Evolutionary conservation across 139 green algal genomes (phyloP).

Genomic region (Chlorella vulgaris): DNA sequence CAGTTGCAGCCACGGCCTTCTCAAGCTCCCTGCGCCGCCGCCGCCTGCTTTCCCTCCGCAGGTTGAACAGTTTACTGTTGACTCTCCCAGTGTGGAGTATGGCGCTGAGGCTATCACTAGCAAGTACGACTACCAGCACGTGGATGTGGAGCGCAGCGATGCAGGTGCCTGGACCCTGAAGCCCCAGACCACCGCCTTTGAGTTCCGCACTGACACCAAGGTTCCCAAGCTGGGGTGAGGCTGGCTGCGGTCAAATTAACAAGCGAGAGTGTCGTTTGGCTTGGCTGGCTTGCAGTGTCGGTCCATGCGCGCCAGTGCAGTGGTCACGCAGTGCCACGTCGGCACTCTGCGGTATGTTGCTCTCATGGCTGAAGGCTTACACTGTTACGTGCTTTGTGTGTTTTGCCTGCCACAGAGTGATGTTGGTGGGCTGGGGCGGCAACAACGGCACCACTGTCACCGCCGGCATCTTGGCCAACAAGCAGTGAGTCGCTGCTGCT

Average conservation of each 20-base stretch:
- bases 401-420: too few relatives aligned
- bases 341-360: too few relatives aligned
- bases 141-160: conserved; percentile 62
- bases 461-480: conserved; percentile 96
- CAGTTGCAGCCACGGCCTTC: too few relatives aligned
- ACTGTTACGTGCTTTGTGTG: background rate
- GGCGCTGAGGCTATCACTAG: conserved; percentile 78
- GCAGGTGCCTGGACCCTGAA: conserved; percentile 80
- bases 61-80: conserved; percentile 78
- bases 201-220: conserved; percentile 83
- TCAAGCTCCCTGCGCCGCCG: background rate
- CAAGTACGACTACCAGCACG: conserved; percentile 89
- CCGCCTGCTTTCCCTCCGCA: conserved; percentile 1
- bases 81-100: conserved; percentile 87
- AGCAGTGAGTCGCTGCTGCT: conserved; percentile 76
- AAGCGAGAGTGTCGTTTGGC: too few relatives aligned
- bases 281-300: too few relatives aligned
- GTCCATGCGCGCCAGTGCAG: too few relatives aligned
- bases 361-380: too few relatives aligned
- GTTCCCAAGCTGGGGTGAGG: conserved; percentile 95
- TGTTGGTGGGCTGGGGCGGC: conserved; percentile 97
- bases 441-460: conserved; percentile 99
- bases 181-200: conserved; percentile 72
- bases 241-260: background rate
- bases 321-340: too few relatives aligned